Conservation (phyloP, 768 basidiomycete genomes). For the Rubroboletus pulcherrimus region DNA sequence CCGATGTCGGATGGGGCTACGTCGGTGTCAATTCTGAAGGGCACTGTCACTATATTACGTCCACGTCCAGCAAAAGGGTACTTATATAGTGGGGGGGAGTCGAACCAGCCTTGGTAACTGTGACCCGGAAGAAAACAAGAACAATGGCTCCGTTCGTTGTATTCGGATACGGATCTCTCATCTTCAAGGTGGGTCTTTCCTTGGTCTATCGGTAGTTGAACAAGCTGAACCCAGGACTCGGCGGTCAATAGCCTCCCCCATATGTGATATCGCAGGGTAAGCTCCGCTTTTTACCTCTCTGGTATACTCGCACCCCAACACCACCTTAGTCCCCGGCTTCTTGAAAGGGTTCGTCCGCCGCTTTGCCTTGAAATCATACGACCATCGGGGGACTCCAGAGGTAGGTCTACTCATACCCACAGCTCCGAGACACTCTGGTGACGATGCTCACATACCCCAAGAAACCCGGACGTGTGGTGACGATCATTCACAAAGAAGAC, state of each 20-base stretch:
- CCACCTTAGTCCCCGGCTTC: slow-evolving; percentile 61
- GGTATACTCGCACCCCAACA: background rate
- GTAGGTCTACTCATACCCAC: slow-evolving; percentile 40
- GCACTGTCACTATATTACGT: background rate
- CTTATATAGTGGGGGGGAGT: background rate
- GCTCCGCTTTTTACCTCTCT: too few species aligned
- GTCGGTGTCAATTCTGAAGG: background rate
- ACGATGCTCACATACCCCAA: slow-evolving; percentile 48
- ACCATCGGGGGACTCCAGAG: slow-evolving; percentile 88
- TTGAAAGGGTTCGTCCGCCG: slow-evolving; percentile 86
- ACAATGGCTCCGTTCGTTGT: slow-evolving; percentile 53
- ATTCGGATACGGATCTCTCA: slow-evolving; percentile 90
- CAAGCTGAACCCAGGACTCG: background rate
- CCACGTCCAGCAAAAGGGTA: background rate
- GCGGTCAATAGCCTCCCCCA: slow-evolving; percentile 65
- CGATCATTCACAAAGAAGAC: slow-evolving; percentile 80
- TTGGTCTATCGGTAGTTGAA: background rate
- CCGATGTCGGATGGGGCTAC: background rate
- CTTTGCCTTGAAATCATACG: slow-evolving; percentile 88
- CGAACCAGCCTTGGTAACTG: background rate
- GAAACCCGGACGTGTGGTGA: slow-evolving; percentile 87
- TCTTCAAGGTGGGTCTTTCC: slow-evolving; percentile 61
- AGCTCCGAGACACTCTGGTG: slow-evolving; percentile 81
- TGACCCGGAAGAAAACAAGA: background rate
- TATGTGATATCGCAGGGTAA: slow-evolving; percentile 67